Base-by-base conservation (phyloP, 257 asterid species). In the Rubia yunnanensis region DNA sequence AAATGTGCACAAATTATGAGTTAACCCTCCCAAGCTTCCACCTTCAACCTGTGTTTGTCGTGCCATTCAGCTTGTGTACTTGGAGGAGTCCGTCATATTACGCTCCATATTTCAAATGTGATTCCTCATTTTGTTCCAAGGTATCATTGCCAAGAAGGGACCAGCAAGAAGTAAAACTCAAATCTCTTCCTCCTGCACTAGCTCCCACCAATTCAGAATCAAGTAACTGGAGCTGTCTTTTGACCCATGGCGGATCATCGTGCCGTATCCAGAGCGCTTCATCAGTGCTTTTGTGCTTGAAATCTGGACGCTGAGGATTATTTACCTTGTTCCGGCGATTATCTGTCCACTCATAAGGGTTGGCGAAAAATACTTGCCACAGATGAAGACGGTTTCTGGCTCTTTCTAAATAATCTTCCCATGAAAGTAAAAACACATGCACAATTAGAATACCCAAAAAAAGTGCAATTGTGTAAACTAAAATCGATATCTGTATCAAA, bases 211-310 rank as follows among this genome's bases (percentile, higher is more conserved):
- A 65, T 73, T 80, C 76, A 60, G 94, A 78, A 82, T 92, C 94
- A 11, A 64, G 77, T 73, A 81, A 24, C 62, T 74, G 68, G 60
- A 92, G 92, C 63, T 92, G 95, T 66, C 79, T 60, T 67, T 49
- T 79, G 73, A 92, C 70, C 99, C 97, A 89, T 28, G 95, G 92
- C 38, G 99, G 99, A 80, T 92, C 97, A 22, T 8, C 53, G 28
- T 20, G 68, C 0, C 0, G 3, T 39, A 89, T 82, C 95, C 95
- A 89, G 49, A 89, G 95, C n/a, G 60, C 81, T 82, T 92, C 99
- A 67, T 81, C 84, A 1, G 95, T 84, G 76, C 78, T 84, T 76
- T 77, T 84, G 81, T 92, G 87, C 78, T 72, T 84, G 68, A 92
- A 89, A 75, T 92, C 96, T 1, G 99, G 97, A 5, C 1, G 4